Conservation (phyloP, 306 rosid genomes). For the Castanopsis chinensis region DNA sequence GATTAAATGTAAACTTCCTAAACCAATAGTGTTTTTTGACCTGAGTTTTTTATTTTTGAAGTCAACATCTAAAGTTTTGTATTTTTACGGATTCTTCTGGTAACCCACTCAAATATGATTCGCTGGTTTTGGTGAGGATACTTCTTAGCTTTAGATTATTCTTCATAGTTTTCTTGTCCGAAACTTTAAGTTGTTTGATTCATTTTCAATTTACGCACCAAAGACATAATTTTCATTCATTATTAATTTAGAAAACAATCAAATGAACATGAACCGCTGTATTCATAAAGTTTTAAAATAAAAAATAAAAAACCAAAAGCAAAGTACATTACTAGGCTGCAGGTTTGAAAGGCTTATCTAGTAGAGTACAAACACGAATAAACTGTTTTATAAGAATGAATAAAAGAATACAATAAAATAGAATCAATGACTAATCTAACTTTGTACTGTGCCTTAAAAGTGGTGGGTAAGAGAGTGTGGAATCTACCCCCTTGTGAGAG, state of each 20-base stretch:
- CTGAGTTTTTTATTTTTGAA: no score
- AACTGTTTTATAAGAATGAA: not conserved
- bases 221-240: not conserved
- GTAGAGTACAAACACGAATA: not conserved
- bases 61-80: no score
- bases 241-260: not conserved
- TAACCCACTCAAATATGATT: no score
- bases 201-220: no score
- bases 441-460: not conserved
- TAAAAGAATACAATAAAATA: not conserved
- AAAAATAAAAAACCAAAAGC: not conserved
- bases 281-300: not conserved
- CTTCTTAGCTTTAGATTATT: not conserved
- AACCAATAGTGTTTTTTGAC: no score
- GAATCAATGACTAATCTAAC: not conserved
- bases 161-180: not conserved
- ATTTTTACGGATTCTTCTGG: no score
- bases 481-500: no score
- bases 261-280: not conserved
- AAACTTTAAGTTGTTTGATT: not conserved
- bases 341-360: no score
- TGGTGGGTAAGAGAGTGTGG: no score
- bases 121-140: no score
- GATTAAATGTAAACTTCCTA: no score
- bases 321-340: not conserved